phyloP scores from a whole-genome alignment of 495 filamentous ascomycete species.

The Penicillium fimorum region DNA sequence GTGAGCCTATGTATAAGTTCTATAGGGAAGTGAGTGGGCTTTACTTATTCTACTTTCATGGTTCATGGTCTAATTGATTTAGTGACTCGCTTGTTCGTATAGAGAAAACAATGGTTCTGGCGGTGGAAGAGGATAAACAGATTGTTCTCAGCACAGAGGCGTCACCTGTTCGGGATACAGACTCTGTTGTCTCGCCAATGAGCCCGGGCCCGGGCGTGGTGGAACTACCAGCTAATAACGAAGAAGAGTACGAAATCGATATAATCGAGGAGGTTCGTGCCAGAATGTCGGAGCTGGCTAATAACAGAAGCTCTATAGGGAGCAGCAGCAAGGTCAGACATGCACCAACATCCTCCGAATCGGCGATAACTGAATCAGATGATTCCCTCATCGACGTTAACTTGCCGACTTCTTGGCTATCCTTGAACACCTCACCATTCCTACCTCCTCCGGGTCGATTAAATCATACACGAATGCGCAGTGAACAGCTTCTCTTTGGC shows the following conservation, averaged over 20 bases:
- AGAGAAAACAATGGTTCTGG: constrained; percentile 27
- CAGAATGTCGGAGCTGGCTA: not conserved
- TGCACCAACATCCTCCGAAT: constrained; percentile 23
- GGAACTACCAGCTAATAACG: constrained; percentile 2
- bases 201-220: not conserved
- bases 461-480: not conserved
- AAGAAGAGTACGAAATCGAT: not conserved
- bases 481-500: constrained; percentile 6
- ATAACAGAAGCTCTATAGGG: not conserved
- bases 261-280: not conserved
- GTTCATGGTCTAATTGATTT: constrained; percentile 6
- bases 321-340: constrained; percentile 4
- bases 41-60: not conserved
- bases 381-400: constrained; percentile 11
- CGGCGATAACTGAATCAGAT: constrained; percentile 22
- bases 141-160: constrained; percentile 3
- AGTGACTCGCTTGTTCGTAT: constrained; percentile 31
- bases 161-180: constrained; percentile 12
- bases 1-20: constrained; percentile 39
- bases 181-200: constrained; percentile 7
- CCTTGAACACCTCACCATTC: constrained; percentile 7
- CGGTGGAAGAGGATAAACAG: constrained; percentile 28
- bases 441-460: not conserved
- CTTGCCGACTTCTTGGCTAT: constrained; percentile 11
- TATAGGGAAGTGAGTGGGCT: constrained; percentile 34